phyloP scores from a whole-genome alignment of 805 yeast species.

The Candida stauntonica region DNA sequence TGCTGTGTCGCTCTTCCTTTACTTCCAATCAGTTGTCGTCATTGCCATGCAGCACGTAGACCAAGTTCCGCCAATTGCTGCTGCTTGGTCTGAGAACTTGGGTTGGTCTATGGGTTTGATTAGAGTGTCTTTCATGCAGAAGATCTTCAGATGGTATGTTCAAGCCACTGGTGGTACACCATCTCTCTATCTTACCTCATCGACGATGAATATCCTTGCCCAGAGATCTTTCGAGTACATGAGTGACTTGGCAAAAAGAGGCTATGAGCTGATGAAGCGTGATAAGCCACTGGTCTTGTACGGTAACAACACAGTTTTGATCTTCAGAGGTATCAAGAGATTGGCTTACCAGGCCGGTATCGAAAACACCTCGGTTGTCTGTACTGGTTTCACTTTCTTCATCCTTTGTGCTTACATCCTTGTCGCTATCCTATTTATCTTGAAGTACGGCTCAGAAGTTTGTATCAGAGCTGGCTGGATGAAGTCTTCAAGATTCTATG shows the following conservation, averaged over 20 bases:
- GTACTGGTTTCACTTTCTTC: slow-evolving; percentile 86
- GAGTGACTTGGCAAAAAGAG: slow-evolving; percentile 26
- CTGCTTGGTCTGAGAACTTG: slow-evolving; percentile 87
- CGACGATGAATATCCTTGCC: slow-evolving; percentile 63
- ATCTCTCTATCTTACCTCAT: slow-evolving; percentile 55
- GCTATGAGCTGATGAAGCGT: slow-evolving; percentile 33
- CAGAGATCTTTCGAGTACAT: slow-evolving; percentile 52
- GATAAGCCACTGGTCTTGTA: slow-evolving; percentile 32
- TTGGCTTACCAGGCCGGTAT: slow-evolving; percentile 72
- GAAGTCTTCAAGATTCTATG: slow-evolving; percentile 41
- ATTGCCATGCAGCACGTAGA: slow-evolving; percentile 83
- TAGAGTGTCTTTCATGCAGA: slow-evolving; percentile 74
- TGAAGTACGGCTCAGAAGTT: slow-evolving; percentile 48
- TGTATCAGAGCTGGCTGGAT: slow-evolving; percentile 46
- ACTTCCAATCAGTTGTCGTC: slow-evolving; percentile 85
- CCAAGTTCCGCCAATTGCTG: slow-evolving; percentile 86
- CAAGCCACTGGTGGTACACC: slow-evolving; percentile 90
- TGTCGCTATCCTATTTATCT: slow-evolving; percentile 51
- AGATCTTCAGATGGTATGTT: slow-evolving; percentile 77
- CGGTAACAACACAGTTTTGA: slow-evolving; percentile 56
- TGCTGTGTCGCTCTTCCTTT: slow-evolving; percentile 75
- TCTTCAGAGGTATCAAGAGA: slow-evolving; percentile 84
- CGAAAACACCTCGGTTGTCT: slow-evolving; percentile 79
- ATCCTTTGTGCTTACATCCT: slow-evolving; percentile 71
- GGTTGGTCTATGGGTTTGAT: slow-evolving; percentile 96